phyloP scores from a whole-genome alignment of 2,329 filamentous ascomycete genomes.

The Diplodia corticola region DNA sequence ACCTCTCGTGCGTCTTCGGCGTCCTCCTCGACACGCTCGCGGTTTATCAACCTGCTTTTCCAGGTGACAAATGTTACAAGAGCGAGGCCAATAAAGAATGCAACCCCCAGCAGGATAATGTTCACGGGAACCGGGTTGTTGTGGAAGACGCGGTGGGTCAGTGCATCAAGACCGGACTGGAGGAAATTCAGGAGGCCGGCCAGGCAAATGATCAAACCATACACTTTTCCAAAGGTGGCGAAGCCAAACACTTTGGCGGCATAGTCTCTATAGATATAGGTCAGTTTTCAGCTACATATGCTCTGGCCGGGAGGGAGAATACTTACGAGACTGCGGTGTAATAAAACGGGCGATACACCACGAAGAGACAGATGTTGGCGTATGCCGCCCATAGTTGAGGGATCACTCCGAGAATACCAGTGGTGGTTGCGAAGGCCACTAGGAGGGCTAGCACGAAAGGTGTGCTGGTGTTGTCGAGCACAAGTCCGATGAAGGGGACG shows the following conservation, averaged over 20 bases:
- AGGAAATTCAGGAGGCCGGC: conserved; percentile 82
- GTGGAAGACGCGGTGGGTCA: conserved; percentile 71
- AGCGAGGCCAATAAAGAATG: conserved; percentile 62
- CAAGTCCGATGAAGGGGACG: conserved; percentile 79
- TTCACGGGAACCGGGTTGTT: conserved; percentile 79
- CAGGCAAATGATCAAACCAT: conserved; percentile 84
- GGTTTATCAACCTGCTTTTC: conserved; percentile 47
- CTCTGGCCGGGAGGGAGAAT: background rate
- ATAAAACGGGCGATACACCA: conserved; percentile 83
- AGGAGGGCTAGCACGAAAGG: conserved; percentile 69
- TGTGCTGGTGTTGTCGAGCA: conserved; percentile 77
- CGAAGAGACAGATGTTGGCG: conserved; percentile 74
- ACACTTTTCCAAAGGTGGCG: conserved; percentile 88
- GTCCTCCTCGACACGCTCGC: conserved; percentile 39
- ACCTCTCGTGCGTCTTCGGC: conserved; percentile 38
- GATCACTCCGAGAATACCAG: conserved; percentile 75
- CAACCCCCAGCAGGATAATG: conserved; percentile 62
- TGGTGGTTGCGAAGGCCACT: conserved; percentile 69
- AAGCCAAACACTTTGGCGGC: conserved; percentile 91
- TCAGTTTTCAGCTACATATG: conserved; percentile 14
- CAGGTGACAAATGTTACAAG: conserved; percentile 67
- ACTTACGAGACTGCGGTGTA: conserved; percentile 78
- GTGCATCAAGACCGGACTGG: conserved; percentile 74
- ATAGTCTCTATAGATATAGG: conserved; percentile 61
- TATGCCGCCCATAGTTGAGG: conserved; percentile 72